Evolutionary conservation across 108 stramenopile species (phyloP), one percentile per base, ranked within the genome.

Genomic region (Nitzschia palea): DNA sequence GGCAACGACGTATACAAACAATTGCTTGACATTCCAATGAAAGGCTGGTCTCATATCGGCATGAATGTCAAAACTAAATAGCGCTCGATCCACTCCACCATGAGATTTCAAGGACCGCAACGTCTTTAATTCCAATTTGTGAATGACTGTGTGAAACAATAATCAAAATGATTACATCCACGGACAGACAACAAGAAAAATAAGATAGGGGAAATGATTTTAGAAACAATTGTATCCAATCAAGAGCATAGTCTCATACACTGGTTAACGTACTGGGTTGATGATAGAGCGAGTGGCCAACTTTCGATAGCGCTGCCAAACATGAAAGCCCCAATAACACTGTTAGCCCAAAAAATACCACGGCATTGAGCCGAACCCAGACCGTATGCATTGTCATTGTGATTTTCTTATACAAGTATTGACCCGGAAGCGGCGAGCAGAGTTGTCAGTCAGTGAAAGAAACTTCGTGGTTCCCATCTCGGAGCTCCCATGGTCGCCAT

Each of bases 21-120:
- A 60, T 77, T 97, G 94, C 74, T 99, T 98, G 36, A 98, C 84
- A 65, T 99, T 99, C 98, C 98, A 99, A 74, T 99, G 96, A 78
- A 98, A 99, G 25, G 97, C 97, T 0, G 97, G 97, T 43, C 67
- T 67, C 76, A 99, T 80, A 61, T 99, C 98, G 34, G 91, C 98
- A 50, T 95, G 76, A 29, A 99, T 57, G 73, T 99, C 96, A 73
- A 99, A 96, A 36, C 78, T 84, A 14, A 99, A 67, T 15, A 99
- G 73, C 5, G 97, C 96, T 23, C 97, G 89, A 68, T 98, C 98
- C 31, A 91, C 89, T 3, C 94, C 95, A 4, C 94, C 94, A 70
- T 95, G 94, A 40, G 86, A 84, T 64, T 96, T 96, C 25, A 97
- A 66, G 1, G 86, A 87, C 31, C 85, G 74, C 76, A 96, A 68